Base-by-base conservation (phyloP, 2,329 filamentous ascomycete species). In the Colletotrichum endophyticum region DNA sequence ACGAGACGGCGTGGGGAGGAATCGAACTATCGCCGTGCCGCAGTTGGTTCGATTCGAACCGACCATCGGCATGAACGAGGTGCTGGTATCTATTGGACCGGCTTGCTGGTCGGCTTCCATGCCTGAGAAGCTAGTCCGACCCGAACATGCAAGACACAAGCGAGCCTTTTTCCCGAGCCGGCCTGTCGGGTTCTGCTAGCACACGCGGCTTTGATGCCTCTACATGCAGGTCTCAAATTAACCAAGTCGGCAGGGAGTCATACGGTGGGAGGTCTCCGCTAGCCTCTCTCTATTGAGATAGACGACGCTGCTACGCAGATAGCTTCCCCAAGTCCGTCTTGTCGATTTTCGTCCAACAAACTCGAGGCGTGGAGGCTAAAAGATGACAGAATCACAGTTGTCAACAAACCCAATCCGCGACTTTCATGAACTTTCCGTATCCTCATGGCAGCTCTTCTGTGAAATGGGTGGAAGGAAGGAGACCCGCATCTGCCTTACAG, bases 1-100 rank as follows among this genome's bases (percentile, higher is more conserved):
- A 66, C 57, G 34, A 49, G 27, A 63, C 9, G 70, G 44, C 57
- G 59, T 19, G 44, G 44, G 44, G 44, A 53, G n/a, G 44, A 53
- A 22, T 13, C n/a, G 44, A 22, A 53, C 44, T 53, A 53, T 53
- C 44, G n/a, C 12, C n/a, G 11, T 25, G n/a, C 7, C 7, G n/a
- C 44, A 2, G 44, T 53, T 53, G 44, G 44, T 53, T 53, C 44
- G 44, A 53, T 53, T 25, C 2, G 12, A 25, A 53, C 44, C 44
- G 44, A 53, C 44, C n/a, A 22, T 53, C 44, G n/a, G 44, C 44
- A 13, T 53, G 44, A 13, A 53, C n/a, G n/a, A 53, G 44, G n/a
- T 53, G 44, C 44, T 22, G 44, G 6, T 8, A 22, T 22, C n/a
- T 53, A 53, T 53, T 53, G 44, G 44, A 53, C 12, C 44, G 44